Evolutionary conservation across 139 green algal species (phyloP), one percentile per base, ranked within the genome.

Genomic region (Closterium sp.): DNA sequence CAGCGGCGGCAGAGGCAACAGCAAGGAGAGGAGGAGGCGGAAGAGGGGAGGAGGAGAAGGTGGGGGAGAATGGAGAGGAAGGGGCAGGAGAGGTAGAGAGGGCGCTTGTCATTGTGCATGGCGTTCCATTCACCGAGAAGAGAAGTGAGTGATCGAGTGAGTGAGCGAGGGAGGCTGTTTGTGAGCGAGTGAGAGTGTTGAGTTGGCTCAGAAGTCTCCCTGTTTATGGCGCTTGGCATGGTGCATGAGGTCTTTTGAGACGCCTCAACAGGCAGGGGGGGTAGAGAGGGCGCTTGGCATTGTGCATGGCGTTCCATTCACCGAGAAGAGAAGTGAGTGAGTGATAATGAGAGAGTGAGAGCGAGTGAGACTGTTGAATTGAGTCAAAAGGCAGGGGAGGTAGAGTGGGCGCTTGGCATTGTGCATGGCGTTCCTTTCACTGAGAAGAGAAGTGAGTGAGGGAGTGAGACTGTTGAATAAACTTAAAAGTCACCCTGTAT

Each of bases 351-450:
- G n/a, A n/a, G n/a, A n/a, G n/a, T n/a, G n/a, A n/a, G n/a, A n/a
- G n/a, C n/a, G n/a, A n/a, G n/a, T n/a, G n/a, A n/a, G n/a, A n/a
- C n/a, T n/a, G n/a, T n/a, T n/a, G n/a, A n/a, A n/a, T n/a, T n/a
- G n/a, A n/a, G n/a, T n/a, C n/a, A n/a, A n/a, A n/a, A 34, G 19
- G 31, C 31, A 84, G 50, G 89, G 30, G 19, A 92, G 62, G 6
- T 92, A n/a, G 90, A 93, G 11, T 28, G 87, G 87, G 27, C 38
- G 4, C 42, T 93, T n/a, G 91, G 91, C 21, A 93, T 93, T 45
- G 88, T 93, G n/a, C 91, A 93, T 42, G 91, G 91, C n/a, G 30
- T 29, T 10, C 32, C 91, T 19, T 93, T 93, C 38, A 90, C 38
- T 27, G 91, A 93, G 87, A 79, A 79, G 62, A 79, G 62, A 79